Conservation (phyloP, 495 filamentous ascomycete species). For the Penicillium dipodomyicola region DNA sequence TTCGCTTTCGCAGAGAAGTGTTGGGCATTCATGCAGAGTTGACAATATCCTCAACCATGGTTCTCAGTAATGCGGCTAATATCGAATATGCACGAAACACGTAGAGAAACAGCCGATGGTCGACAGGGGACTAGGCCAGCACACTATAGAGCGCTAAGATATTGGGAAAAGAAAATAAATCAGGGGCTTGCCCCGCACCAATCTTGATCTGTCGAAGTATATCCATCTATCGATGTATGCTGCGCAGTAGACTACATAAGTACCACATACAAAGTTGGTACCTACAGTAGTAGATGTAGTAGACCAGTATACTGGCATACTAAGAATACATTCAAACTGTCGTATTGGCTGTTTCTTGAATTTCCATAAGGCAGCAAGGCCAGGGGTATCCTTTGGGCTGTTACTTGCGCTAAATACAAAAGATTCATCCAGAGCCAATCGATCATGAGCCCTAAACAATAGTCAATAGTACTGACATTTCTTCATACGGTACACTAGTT, state of each 20-base stretch:
- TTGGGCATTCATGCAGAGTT: slow-evolving; percentile 26
- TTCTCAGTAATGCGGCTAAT: slow-evolving; percentile 25
- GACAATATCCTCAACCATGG: slow-evolving; percentile 22
- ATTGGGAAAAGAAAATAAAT: neutral
- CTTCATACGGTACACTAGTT: slow-evolving; percentile 4
- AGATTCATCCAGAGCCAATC: slow-evolving; percentile 35
- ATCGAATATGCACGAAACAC: slow-evolving; percentile 11
- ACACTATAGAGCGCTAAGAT: slow-evolving; percentile 7
- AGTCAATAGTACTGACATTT: neutral
- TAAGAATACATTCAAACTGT: neutral
- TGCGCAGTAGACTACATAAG: slow-evolving; percentile 8
- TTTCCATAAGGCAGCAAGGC: slow-evolving; percentile 25
- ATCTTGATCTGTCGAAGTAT: slow-evolving; percentile 6
- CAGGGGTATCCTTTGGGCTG: slow-evolving; percentile 12
- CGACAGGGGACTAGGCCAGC: slow-evolving; percentile 11
- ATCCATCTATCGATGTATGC: slow-evolving; percentile 2
- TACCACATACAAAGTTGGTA: neutral
- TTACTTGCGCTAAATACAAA: slow-evolving; percentile 12
- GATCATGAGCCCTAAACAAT: slow-evolving; percentile 10
- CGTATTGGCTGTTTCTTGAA: slow-evolving; percentile 3
- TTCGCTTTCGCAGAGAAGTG: slow-evolving; percentile 11
- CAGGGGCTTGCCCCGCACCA: slow-evolving; percentile 9
- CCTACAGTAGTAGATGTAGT: slow-evolving; percentile 1
- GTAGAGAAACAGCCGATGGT: slow-evolving; percentile 14
- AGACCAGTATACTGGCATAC: neutral